phyloP scores from a whole-genome alignment of 495 filamentous ascomycete species.

The Clohesyomyces aquaticus region DNA sequence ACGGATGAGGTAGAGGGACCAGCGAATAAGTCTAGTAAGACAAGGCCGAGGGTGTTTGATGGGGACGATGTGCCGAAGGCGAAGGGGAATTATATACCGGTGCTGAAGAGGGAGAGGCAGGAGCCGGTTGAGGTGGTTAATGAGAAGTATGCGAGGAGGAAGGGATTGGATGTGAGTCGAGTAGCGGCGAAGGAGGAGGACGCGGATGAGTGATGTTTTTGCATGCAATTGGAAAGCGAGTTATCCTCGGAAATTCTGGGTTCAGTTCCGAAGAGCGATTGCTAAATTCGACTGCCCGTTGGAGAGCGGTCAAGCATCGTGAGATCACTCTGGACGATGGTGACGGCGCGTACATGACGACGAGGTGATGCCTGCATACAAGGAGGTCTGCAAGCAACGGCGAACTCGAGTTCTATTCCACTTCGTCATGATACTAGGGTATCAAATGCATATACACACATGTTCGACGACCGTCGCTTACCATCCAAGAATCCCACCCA shows the following conservation, averaged over 20 bases:
- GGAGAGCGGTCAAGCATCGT: too few relatives aligned
- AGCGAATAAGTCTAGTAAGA: background rate
- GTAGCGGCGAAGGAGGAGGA: conserved; percentile 11
- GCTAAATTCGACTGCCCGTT: too few relatives aligned
- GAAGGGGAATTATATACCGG: conserved; percentile 60
- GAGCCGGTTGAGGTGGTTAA: conserved; percentile 73
- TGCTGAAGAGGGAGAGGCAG: conserved; percentile 67
- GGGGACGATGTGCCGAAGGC: conserved; percentile 26
- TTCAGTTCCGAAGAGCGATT: too few relatives aligned
- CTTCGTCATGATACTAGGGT: too few relatives aligned
- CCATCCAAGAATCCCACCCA: too few relatives aligned
- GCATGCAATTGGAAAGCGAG: background rate
- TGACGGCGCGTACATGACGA: too few relatives aligned
- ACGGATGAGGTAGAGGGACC: conserved; percentile 1
- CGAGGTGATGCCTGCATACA: too few relatives aligned
- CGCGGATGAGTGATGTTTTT: conserved; percentile 14
- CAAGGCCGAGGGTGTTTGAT: conserved; percentile 25
- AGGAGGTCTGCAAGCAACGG: too few relatives aligned
- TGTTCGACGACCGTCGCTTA: too few relatives aligned
- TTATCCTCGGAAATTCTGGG: background rate
- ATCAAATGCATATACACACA: too few relatives aligned
- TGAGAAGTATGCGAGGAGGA: conserved; percentile 72
- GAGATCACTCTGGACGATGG: too few relatives aligned
- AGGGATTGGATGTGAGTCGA: conserved; percentile 51
- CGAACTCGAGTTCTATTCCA: too few relatives aligned